Base-by-base conservation (phyloP, 441 rosid genomes). In the Euphorbia celastroides region DNA sequence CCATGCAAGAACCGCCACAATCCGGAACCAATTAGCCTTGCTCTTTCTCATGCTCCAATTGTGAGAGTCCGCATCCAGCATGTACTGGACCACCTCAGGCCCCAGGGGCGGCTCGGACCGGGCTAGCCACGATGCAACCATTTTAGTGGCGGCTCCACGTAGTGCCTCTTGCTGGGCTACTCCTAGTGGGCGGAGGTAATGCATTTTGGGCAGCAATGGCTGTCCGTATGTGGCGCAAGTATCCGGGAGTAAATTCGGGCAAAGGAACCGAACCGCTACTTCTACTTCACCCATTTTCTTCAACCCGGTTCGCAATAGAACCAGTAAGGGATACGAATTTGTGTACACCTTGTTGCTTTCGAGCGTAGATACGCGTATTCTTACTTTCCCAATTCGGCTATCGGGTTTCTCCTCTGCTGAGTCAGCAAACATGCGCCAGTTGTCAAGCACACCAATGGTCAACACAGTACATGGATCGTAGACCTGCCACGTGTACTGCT, bases 401-500 rank as follows among this genome's bases (percentile, higher is more conserved):
- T 93, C 98, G 0, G 84, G 88, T 44, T 60, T 78, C 22, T 79
- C 88, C 19, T 84, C 94, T 0, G 85, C 84, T 58, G 55, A 72
- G 41, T 80, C 96, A 0, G 80, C 78, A 59, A 87, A 84, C 97
- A 93, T 88, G 2, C 92, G 87, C 97, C 98, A 85, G 57, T 90
- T 90, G 75, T 93, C 98, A 1, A 93, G 90, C 0, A 90, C 97
- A 0, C 87, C 96, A 0, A 89, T 57, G 0, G 97, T 93, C 63
- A 93, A 78, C 7, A 93, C 97, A 0, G 98, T 90, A 79, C 88
- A 86, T 0, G 98, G 98, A 64, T 93, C 98, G 20, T 93, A 93
- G 13, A 93, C 98, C 82, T 93, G 98, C 98, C 98, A 93, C 23
- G 98, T 88, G 77, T 93, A 91, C 86, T 91, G 97, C 76, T 90